Conservation (phyloP, 1,284 basidiomycete species). For the Malassezia dermatis region DNA sequence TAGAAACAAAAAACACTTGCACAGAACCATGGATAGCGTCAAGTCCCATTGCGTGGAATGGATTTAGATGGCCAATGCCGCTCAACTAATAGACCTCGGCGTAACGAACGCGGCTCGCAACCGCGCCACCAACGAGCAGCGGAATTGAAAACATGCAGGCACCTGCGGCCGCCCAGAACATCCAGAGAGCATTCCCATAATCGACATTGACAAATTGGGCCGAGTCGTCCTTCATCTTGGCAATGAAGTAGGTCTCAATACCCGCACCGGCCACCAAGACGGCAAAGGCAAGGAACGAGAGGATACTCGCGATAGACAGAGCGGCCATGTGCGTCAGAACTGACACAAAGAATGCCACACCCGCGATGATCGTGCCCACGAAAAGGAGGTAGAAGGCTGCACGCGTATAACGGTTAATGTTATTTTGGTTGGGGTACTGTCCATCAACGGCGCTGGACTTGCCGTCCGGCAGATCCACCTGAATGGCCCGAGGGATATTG, state of each 20-base stretch:
- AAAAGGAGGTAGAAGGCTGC: slow-evolving; percentile 41
- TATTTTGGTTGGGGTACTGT: background rate
- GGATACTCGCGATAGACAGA: slow-evolving; percentile 31
- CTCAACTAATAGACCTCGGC: background rate
- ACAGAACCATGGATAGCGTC: background rate
- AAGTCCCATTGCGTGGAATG: background rate
- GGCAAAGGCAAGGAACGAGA: slow-evolving; percentile 31
- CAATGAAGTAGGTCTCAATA: slow-evolving; percentile 36
- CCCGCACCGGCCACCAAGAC: slow-evolving; percentile 32
- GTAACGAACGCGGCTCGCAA: slow-evolving; percentile 4
- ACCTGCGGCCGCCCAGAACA: slow-evolving; percentile 35
- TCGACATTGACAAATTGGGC: slow-evolving; percentile 20
- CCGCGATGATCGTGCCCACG: slow-evolving; percentile 36
- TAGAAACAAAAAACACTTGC: background rate
- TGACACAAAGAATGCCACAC: slow-evolving; percentile 35
- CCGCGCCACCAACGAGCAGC: background rate
- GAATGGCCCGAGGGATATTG: background rate
- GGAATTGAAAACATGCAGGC: slow-evolving; percentile 28
- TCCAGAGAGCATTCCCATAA: slow-evolving; percentile 42
- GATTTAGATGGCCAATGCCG: background rate
- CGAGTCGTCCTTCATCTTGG: slow-evolving; percentile 19
- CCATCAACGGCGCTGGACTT: background rate
- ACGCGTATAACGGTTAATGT: background rate
- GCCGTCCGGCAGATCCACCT: background rate
- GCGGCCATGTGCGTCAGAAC: slow-evolving; percentile 34